phyloP scores from a whole-genome alignment of 192 early-diverging fungal genomes.

The Coemansia sp. region DNA sequence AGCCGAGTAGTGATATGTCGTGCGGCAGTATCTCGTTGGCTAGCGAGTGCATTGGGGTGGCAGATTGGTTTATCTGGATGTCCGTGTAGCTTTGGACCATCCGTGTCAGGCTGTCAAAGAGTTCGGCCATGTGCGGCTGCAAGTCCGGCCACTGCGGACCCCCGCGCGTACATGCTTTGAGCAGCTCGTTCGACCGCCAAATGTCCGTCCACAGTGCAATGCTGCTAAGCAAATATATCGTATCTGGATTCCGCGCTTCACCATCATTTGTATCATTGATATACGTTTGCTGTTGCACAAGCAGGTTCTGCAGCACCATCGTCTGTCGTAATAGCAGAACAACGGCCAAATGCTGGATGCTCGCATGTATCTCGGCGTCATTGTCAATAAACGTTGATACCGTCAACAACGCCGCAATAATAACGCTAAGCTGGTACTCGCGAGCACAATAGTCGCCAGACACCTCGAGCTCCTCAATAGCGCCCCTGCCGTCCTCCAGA shows the following conservation, averaged over 20 bases:
- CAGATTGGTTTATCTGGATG: not conserved
- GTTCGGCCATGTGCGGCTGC: not conserved
- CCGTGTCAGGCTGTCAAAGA: slow-evolving; percentile 9
- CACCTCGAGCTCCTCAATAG: slow-evolving; percentile 5
- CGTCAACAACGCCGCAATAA: slow-evolving; percentile 26
- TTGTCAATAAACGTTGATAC: not conserved
- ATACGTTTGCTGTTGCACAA: too few relatives aligned
- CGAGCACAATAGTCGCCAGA: slow-evolving; percentile 39
- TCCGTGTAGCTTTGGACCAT: slow-evolving; percentile 8
- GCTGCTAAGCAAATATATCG: slow-evolving; percentile 26
- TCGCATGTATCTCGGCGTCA: not conserved
- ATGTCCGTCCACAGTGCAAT: slow-evolving; percentile 40
- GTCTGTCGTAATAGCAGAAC: slow-evolving; percentile 23
- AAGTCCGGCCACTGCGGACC: not conserved
- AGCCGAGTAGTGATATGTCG: slow-evolving; percentile 40
- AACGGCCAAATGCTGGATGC: slow-evolving; percentile 33
- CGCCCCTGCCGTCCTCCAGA: slow-evolving; percentile 9
- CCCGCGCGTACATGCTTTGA: not conserved
- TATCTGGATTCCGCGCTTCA: not conserved
- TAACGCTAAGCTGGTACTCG: slow-evolving; percentile 42
- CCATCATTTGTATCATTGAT: too few relatives aligned
- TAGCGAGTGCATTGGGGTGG: not conserved
- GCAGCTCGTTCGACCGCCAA: slow-evolving; percentile 27
- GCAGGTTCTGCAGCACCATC: slow-evolving; percentile 14
- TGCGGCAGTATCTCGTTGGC: slow-evolving; percentile 30